Conservation (phyloP, 768 basidiomycete species). For the Boletales sp. region DNA sequence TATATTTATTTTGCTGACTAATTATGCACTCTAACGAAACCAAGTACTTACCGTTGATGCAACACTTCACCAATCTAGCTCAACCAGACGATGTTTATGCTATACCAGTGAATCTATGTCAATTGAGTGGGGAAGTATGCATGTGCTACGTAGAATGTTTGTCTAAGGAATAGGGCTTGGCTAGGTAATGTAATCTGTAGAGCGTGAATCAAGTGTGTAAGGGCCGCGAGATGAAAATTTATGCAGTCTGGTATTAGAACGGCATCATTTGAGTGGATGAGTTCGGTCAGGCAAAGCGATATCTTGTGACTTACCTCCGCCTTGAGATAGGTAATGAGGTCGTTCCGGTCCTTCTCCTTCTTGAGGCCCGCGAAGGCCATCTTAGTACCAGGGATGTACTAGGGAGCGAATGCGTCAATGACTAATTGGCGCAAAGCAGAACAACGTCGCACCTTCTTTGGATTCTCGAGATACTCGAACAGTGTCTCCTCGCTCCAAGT, state of each 20-base stretch:
- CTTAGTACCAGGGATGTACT: slow-evolving; percentile 97
- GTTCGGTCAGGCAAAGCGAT: not conserved
- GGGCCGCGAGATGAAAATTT: slow-evolving; percentile 14
- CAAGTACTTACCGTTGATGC: no score
- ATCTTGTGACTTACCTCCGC: slow-evolving; percentile 49
- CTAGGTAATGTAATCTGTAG: slow-evolving; percentile 23
- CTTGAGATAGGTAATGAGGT: slow-evolving; percentile 85
- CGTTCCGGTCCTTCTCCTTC: slow-evolving; percentile 97
- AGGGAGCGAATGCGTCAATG: not conserved
- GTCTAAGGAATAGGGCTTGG: slow-evolving; percentile 37
- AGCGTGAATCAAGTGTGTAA: slow-evolving; percentile 13
- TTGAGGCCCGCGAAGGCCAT: slow-evolving; percentile 99
- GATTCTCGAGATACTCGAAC: slow-evolving; percentile 95
- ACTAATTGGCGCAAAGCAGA: not conserved
- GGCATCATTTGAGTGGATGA: not conserved
- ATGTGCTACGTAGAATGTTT: slow-evolving; percentile 21
- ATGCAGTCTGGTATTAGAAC: slow-evolving; percentile 21
- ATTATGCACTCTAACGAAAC: no score
- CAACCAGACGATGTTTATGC: no score
- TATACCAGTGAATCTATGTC: not conserved
- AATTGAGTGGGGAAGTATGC: slow-evolving; percentile 30
- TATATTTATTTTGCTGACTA: no score
- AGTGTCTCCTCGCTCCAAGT: slow-evolving; percentile 84
- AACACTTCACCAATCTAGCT: not conserved
- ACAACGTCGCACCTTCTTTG: slow-evolving; percentile 73